phyloP scores from a whole-genome alignment of 1,284 basidiomycete species.

The Rhodotorula sp. region DNA sequence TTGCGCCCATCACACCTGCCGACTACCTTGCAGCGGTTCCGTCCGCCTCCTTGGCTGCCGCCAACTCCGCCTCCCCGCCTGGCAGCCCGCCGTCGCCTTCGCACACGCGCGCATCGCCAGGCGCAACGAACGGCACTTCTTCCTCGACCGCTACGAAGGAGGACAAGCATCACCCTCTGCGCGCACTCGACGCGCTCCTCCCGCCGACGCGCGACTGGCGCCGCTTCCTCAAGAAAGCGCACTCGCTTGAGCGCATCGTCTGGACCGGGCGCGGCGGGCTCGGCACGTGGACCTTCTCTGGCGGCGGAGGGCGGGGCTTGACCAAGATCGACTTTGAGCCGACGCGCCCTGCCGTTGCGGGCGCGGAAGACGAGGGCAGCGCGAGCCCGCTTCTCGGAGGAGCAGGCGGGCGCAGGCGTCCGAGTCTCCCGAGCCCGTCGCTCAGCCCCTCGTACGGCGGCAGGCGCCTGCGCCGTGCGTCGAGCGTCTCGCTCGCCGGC shows the following conservation, averaged over 20 bases:
- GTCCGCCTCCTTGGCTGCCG: neutral
- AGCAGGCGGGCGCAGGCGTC: too few relatives aligned
- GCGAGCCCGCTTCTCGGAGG: neutral
- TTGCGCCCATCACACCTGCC: slow-evolving; percentile 10
- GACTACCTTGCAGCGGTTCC: slow-evolving; percentile 9
- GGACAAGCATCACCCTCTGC: slow-evolving; percentile 2
- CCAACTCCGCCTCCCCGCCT: neutral
- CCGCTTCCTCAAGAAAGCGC: slow-evolving; percentile 36
- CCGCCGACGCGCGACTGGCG: slow-evolving; percentile 36
- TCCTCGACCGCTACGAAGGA: neutral
- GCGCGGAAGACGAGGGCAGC: neutral
- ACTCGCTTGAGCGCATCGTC: slow-evolving; percentile 18
- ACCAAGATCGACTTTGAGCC: slow-evolving; percentile 31
- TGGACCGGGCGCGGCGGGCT: slow-evolving; percentile 38
- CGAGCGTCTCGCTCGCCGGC: slow-evolving; percentile 11
- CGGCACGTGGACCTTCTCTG: slow-evolving; percentile 27
- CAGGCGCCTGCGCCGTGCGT: neutral
- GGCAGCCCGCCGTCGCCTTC: neutral
- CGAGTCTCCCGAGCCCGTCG: too few relatives aligned
- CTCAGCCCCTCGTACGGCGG: too few relatives aligned
- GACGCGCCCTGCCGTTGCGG: neutral
- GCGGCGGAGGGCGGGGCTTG: slow-evolving; percentile 2
- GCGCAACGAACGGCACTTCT: neutral
- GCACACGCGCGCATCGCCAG: neutral
- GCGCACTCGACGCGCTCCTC: slow-evolving; percentile 8